Base-by-base conservation (phyloP, 129 eudicot genomes). In the Glebionis coronaria region DNA sequence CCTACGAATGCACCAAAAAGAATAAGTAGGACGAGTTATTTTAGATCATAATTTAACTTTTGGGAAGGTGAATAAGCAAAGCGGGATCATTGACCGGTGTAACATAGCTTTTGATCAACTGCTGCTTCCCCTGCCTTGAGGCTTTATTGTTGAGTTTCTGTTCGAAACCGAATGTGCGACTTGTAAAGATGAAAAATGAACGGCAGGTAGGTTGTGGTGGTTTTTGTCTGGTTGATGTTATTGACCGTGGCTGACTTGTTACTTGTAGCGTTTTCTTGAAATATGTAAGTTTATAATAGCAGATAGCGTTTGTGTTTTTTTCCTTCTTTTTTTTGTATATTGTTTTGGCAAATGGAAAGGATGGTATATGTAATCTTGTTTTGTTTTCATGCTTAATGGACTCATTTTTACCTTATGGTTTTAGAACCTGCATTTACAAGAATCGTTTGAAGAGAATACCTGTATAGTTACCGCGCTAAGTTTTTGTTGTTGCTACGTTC, bases 241-340 rank as follows among this genome's bases (percentile, higher is more conserved):
- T 64, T 61, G 51, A 61, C 75, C 65, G 70, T 20, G 75, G 70
- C 70, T 76, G 80, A 76, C 75, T 76, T 68, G 80, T 76, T 76
- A 76, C 75, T 19, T 18, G 70, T 76, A 76, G 75, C 13, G 51
- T 49, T 53, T 68, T 28, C 67, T 75, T 75, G 15, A 44, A 49
- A 56, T 75, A 68, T 68, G 75, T 62, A 61, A 68, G 80, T 68
- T 75, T 68, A 59, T 47, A 51, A 68, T 76, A 76, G 80, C 3
- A 52, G 59, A 76, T 68, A 76, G 74, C 18, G 35, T 76, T 68
- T 61, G 64, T 38, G 44, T 31, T 44, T 75, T 73, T 21, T 55
- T 73, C 65, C 55, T 73, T 52, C 52, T 73, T 56, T 55, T n/a
- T 73, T 73, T 46, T 73, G 79, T 75, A 75, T 75, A 75, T 76